A percentile compares a stretch with the other conserved stretches of the same genome.
Conservation (phyloP, 2,329 filamentous ascomycete species). For the Aschersonia sp. region DNA sequence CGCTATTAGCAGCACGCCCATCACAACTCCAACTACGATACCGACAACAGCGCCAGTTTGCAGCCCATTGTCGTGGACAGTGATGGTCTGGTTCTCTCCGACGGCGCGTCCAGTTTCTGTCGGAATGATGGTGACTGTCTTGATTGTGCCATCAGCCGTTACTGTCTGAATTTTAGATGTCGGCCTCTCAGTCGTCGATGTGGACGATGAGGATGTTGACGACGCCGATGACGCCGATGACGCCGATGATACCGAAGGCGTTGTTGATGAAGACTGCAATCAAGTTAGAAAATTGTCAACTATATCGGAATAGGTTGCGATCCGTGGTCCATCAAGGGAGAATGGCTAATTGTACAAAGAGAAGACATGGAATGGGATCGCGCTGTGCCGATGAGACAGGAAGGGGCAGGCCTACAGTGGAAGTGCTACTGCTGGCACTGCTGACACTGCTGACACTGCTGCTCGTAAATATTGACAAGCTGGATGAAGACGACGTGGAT, state of each 20-base stretch:
- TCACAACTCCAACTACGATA: constrained; percentile 36
- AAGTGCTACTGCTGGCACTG: constrained; percentile 11
- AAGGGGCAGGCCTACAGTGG: constrained; percentile 21
- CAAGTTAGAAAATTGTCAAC: not conserved
- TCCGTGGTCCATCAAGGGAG: too few species aligned
- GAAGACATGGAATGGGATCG: not conserved
- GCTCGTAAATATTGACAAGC: constrained; percentile 10
- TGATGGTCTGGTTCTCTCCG: constrained; percentile 5
- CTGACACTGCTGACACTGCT: constrained; percentile 3
- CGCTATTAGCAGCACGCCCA: constrained; percentile 23
- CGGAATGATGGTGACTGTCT: constrained; percentile 39
- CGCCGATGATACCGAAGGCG: too few species aligned
- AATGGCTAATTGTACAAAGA: too few species aligned
- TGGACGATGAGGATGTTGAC: not conserved
- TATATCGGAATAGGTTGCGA: too few species aligned
- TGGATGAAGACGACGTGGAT: constrained; percentile 6
- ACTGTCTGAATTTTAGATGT: constrained; percentile 31
- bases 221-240: not conserved
- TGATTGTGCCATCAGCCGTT: constrained; percentile 36
- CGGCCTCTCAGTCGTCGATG: not conserved
- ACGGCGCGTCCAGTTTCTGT: constrained; percentile 14
- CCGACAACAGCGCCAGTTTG: constrained; percentile 35
- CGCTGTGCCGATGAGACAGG: not conserved
- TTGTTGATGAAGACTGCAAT: not conserved
- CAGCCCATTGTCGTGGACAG: constrained; percentile 14